These are phyloP conservation scores for Xerocomellus amylosporus DNA, from an alignment of 768 basidiomycete genomes.

Conservation along the genomic window DNA sequence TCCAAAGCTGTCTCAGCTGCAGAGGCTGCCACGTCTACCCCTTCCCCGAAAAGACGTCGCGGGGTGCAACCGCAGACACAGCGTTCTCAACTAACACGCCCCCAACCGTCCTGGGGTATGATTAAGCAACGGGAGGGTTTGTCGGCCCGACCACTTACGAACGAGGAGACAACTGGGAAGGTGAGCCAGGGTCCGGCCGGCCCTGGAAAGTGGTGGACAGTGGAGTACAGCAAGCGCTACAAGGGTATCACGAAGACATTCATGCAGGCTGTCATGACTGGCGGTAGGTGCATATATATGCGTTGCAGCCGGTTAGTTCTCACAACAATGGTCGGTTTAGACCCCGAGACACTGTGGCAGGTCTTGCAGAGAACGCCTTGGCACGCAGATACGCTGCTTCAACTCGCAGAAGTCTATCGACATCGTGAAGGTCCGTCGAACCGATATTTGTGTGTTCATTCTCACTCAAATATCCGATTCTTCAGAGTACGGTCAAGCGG, in stretches of 20 bases:
- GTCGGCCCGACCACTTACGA: constrained; percentile 54
- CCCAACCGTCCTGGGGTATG: constrained; percentile 73
- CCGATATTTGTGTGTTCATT: neutral
- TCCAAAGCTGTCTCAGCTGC: constrained; percentile 77
- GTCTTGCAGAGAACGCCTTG: constrained; percentile 79
- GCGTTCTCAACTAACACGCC: constrained; percentile 74
- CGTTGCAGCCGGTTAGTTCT: neutral
- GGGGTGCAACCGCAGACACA: constrained; percentile 36
- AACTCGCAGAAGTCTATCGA: constrained; percentile 35
- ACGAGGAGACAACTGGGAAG: constrained; percentile 51
- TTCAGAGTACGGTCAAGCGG: constrained; percentile 76
- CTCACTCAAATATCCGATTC: neutral
- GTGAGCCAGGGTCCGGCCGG: constrained; percentile 37
- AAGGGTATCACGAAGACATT: constrained; percentile 79
- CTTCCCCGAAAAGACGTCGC: constrained; percentile 41
- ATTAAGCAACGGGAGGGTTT: constrained; percentile 70
- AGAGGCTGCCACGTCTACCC: constrained; percentile 37
- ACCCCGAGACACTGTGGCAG: constrained; percentile 75
- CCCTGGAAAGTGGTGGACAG: constrained; percentile 85
- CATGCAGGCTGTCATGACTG: constrained; percentile 74
- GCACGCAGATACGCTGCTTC: constrained; percentile 82
- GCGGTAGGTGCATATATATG: constrained; percentile 51
- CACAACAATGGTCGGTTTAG: constrained; percentile 34
- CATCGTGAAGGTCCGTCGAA: constrained; percentile 77
- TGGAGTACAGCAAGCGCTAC: constrained; percentile 83